Percentiles rank a stretch among this genome's conserved stretches.
phyloP scores from a whole-genome alignment of 2,329 filamentous ascomycete genomes.

The Rhynchosporium agropyri region DNA sequence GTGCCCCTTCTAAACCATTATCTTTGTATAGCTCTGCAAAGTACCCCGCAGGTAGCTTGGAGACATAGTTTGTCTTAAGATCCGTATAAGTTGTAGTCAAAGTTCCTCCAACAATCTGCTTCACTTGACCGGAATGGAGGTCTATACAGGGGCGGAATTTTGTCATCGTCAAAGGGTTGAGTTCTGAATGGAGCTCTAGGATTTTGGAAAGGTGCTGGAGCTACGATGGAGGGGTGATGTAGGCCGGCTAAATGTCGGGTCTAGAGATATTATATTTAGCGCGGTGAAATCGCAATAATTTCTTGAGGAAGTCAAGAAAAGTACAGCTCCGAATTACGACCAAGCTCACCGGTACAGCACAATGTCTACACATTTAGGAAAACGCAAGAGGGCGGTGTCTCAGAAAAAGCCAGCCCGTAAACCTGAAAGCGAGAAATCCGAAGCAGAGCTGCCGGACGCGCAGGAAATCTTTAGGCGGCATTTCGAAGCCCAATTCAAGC shows the following conservation, averaged over 20 bases:
- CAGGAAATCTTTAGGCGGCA: constrained; percentile 79
- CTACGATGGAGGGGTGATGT: not conserved
- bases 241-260: constrained; percentile 1
- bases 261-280: constrained; percentile 1
- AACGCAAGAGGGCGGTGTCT: constrained; percentile 49
- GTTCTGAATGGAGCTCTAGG: constrained; percentile 6
- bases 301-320: not conserved
- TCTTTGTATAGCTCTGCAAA: constrained; percentile 83
- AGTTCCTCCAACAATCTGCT: constrained; percentile 97
- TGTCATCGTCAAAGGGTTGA: constrained; percentile 66
- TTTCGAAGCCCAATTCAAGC: constrained; percentile 87
- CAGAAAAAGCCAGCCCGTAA: not conserved
- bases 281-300: constrained; percentile 14
- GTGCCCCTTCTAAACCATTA: constrained; percentile 73
- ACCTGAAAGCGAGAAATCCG: constrained; percentile 32
- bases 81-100: constrained; percentile 67
- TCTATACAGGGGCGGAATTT: constrained; percentile 96
- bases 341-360: constrained; percentile 6
- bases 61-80: constrained; percentile 92
- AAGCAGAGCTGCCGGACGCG: constrained; percentile 52
- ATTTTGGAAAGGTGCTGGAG: not conserved
- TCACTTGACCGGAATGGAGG: constrained; percentile 94
- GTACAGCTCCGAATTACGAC: not conserved
- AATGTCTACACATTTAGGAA: constrained; percentile 47
- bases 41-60: constrained; percentile 76